Conservation (phyloP, 768 basidiomycete species). For the Pleurotus pulmonarius region DNA sequence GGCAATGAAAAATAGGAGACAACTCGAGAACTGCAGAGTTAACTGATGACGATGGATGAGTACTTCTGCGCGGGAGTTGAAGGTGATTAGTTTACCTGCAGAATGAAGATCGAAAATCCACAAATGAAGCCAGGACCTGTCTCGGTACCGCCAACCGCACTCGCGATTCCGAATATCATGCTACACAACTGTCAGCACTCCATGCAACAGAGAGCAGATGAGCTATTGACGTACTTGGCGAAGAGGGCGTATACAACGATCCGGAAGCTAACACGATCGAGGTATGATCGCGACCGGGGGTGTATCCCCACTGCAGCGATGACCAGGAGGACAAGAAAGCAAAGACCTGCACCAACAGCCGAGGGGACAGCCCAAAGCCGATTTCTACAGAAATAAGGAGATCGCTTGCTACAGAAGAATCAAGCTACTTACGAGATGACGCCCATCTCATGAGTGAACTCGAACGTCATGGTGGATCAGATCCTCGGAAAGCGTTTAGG, state of each 20-base stretch:
- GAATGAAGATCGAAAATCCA: conserved; percentile 15
- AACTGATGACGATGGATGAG: conserved; percentile 2
- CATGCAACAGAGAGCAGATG: neutral
- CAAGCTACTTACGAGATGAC: neutral
- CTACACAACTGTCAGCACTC: too few species aligned
- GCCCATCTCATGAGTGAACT: neutral
- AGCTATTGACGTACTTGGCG: conserved; percentile 14
- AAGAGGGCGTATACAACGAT: conserved; percentile 13
- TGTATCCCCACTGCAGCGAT: conserved; percentile 11
- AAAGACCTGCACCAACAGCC: neutral
- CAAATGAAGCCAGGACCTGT: neutral
- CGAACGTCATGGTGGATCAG: neutral
- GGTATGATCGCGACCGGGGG: conserved; percentile 10
- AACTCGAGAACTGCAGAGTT: conserved; percentile 17
- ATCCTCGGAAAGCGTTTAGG: too few species aligned
- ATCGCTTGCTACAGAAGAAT: neutral
- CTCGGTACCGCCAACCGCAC: too few species aligned
- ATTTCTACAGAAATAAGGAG: neutral
- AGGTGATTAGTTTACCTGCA: conserved; percentile 9
- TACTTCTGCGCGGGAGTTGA: neutral
- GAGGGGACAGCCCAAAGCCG: neutral
- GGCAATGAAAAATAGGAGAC: conserved; percentile 16
- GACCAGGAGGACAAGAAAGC: conserved; percentile 15
- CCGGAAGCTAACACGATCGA: conserved; percentile 18
- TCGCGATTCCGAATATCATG: too few species aligned